Base-by-base conservation (phyloP, 169 alveolate genomes). In the Theileria orientalis region DNA sequence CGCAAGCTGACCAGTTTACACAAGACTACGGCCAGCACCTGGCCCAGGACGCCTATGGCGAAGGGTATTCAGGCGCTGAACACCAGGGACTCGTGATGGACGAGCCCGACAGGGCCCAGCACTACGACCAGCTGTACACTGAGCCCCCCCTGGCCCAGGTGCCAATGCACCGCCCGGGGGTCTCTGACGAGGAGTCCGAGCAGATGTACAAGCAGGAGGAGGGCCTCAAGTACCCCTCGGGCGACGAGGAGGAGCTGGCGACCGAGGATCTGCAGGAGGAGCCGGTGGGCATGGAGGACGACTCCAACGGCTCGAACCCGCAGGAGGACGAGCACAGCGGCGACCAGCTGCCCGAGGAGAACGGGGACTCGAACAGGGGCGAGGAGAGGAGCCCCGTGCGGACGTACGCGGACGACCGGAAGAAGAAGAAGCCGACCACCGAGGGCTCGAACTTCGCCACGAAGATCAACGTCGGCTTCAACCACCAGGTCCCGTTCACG, bases 401-500 rank as follows among this genome's bases (percentile, higher is more conserved):
- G 60, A 49, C 25, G 25, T 71, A 69, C 0, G 2, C 44, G 8
- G 42, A 30, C 42, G 88, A 70, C 56, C 71, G 76, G 63, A 87
- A 87, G 64, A 80, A 89, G 52, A 87, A 87, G 74, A 87, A 87
- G 74, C 85, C 91, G 23, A 90, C 85, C 25, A 75, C 91, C 13
- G 93, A 87, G 75, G 93, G 93, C 27, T 84, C 93, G n/a, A 87
- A 87, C 74, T 84, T 84, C 79, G 76, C 79, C 63, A 76, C 89
- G 47, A 89, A 77, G 57, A 90, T 92, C 54, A 86, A 90, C 56
- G 90, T 92, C 16, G 96, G 96, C 9, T 83, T 75, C 30, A 83
- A 72, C 54, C 92, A 92, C 69, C 96, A 92, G 69, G 96, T 92
- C 19, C 94, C 95, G 11, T 90, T 83, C 56, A 74, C 90, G 8